Base-by-base conservation (phyloP, 2,329 filamentous ascomycete genomes). In the Penicillium sp. region DNA sequence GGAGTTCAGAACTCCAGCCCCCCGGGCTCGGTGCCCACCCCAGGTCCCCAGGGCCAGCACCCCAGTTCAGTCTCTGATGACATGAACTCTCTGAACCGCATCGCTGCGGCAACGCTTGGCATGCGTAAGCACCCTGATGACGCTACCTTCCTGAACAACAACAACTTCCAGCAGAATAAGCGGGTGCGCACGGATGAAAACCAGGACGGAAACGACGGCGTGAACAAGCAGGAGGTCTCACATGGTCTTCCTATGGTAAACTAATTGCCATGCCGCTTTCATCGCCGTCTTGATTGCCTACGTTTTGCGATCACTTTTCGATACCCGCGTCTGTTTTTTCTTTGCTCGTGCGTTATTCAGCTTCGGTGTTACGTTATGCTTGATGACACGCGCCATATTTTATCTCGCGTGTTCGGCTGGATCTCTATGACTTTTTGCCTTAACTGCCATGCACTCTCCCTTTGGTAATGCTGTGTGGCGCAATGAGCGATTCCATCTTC, bases 91-190 rank as follows among this genome's bases (percentile, higher is more conserved):
- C 56, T 77, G 40, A 77, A 77, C 54, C 72, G 73, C 27, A 76
- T 77, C 49, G 74, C 74, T 13, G 73, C 75, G 7, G 74, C 74
- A 4, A 74, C 74, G 0, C 65, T 77, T 3, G 74, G 73, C 23
- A 75, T 76, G 71, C 73, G 73, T 52, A 76, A 76, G 54, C 72
- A 73, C 46, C 71, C 71, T 5, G 71, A 74, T 18, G 72, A 75
- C n/a, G 60, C 67, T 1, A 65, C 61, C 45, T 75, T 71, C 55
- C 53, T 74, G 40, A 65, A 61, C 15, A 68, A 65, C 50, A 69
- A 60, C 50, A 69, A 58, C 39, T 72, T 72, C 53, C 68, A 66
- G 46, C 67, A 61, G 39, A 58, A 61, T 34, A 72, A 72, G 48
- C 69, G 69, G n/a, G 38, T 62, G 6, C 69, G 70, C 38, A 53